Percentiles rank a stretch among this genome's conserved stretches.
These are phyloP conservation scores for Rosellinia necatrix DNA, from an alignment of 2,329 filamentous ascomycete genomes.

Conservation along the genomic window DNA sequence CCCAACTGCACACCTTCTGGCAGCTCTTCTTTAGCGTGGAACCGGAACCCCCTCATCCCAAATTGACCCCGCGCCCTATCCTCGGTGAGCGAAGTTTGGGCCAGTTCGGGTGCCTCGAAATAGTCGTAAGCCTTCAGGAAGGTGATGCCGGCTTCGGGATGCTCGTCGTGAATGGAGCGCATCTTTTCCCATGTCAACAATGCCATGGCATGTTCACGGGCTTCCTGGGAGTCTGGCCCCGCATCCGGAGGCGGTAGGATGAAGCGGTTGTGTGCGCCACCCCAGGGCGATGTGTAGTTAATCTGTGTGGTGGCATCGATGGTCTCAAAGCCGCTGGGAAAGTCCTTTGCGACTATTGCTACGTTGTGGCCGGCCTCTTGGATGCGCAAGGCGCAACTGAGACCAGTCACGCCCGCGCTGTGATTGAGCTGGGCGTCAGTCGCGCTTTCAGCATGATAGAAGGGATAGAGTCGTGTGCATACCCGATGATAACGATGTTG, in stretches of 20 bases:
- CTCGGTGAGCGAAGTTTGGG: constrained; percentile 46
- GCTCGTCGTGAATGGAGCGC: constrained; percentile 38
- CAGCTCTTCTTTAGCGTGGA: constrained; percentile 44
- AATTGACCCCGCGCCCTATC: constrained; percentile 39
- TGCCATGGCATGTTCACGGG: constrained; percentile 50
- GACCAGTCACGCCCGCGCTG: constrained; percentile 59
- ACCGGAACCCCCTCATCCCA: constrained; percentile 45
- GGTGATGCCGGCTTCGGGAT: constrained; percentile 52
- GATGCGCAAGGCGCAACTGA: constrained; percentile 53
- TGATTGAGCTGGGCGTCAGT: neutral
- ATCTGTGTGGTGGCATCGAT: constrained; percentile 47
- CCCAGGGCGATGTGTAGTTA: constrained; percentile 63
- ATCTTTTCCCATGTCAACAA: constrained; percentile 50
- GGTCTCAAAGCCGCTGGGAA: constrained; percentile 53
- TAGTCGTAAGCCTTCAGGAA: constrained; percentile 57
- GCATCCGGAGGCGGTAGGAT: constrained; percentile 45
- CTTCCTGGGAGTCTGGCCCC: constrained; percentile 36
- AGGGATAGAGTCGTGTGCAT: constrained; percentile 3
- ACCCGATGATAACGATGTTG: constrained; percentile 38
- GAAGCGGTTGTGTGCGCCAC: constrained; percentile 60
- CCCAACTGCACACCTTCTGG: constrained; percentile 51
- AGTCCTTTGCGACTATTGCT: constrained; percentile 52
- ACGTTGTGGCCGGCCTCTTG: constrained; percentile 48
- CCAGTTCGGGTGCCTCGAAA: constrained; percentile 50
- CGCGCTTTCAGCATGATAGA: neutral